These are phyloP conservation scores for Aspergillus sclerotioniger DNA, from an alignment of 495 filamentous ascomycete species.

Conservation along the genomic window DNA sequence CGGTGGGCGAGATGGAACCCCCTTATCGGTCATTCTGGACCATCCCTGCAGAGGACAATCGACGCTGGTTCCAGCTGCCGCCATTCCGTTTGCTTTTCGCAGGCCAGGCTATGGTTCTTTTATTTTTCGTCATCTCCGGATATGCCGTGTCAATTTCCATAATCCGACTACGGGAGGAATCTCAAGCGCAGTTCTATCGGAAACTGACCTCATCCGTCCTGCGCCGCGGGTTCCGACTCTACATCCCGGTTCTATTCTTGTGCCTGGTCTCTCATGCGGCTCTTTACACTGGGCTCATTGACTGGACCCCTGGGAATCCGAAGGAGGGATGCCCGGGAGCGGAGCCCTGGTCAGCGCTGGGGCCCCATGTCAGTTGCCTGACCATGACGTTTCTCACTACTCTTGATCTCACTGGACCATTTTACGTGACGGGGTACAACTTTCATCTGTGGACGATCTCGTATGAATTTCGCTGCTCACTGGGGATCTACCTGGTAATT, in stretches of 20 bases:
- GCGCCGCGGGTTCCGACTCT: conserved; percentile 53
- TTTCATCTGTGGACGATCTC: no score
- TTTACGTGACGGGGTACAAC: no score
- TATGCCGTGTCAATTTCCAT: conserved; percentile 48
- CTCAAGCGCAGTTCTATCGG: conserved; percentile 1
- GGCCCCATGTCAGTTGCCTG: no score
- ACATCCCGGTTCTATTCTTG: conserved; percentile 49
- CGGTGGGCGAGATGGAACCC: conserved; percentile 20
- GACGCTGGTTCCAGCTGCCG: conserved; percentile 53
- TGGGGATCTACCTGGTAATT: no score
- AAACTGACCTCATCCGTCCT: conserved; percentile 50
- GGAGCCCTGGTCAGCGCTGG: no score
- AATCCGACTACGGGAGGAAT: background rate
- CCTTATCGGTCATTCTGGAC: conserved; percentile 27
- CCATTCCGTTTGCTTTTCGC: conserved; percentile 53
- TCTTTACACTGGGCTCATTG: no score
- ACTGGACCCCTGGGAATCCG: no score
- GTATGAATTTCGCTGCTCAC: no score
- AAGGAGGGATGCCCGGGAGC: no score
- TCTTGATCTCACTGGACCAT: no score
- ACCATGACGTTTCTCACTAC: no score
- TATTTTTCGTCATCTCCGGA: conserved; percentile 63
- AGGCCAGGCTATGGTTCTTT: conserved; percentile 56
- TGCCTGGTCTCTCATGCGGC: conserved; percentile 34
- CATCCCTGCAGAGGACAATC: conserved; percentile 33